A percentile compares a stretch with the other conserved stretches of the same genome.
These are phyloP conservation scores for Claviceps capensis DNA, from an alignment of 2,329 filamentous ascomycete species.

Conservation along the genomic window DNA sequence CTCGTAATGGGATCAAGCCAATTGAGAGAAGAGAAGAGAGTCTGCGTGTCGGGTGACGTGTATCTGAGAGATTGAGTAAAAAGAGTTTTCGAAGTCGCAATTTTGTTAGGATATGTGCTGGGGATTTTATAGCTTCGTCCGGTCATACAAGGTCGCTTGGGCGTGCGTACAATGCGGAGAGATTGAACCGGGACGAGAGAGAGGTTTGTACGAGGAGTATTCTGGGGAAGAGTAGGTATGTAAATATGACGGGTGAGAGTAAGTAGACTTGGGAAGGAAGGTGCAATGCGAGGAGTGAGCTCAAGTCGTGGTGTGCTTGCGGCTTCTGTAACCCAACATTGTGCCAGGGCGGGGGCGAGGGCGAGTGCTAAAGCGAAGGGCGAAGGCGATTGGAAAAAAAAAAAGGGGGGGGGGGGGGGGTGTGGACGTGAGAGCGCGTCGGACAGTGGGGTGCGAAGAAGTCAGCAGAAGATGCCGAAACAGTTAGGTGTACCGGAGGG, in stretches of 20 bases:
- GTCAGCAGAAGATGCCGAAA: neutral
- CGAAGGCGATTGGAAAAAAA: neutral
- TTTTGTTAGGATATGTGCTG: neutral
- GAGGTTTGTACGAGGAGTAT: neutral
- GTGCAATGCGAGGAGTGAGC: constrained; percentile 7
- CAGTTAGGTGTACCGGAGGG: neutral
- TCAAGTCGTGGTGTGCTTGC: constrained; percentile 1
- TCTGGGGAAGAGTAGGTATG: constrained; percentile 6
- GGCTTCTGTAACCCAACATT: neutral
- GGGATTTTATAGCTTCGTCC: neutral
- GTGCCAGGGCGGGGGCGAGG: neutral
- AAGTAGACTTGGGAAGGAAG: constrained; percentile 2
- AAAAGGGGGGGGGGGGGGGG: neutral
- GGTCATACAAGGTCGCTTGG: neutral
- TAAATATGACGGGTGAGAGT: constrained; percentile 7
- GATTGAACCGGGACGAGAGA: neutral
- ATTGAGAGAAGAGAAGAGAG: no score
- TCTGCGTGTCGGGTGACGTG: neutral
- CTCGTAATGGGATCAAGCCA: no score
- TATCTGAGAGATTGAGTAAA: neutral
- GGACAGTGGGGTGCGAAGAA: neutral
- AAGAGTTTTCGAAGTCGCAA: neutral
- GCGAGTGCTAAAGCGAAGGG: neutral
- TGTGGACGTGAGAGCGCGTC: neutral
- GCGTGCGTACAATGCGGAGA: neutral